phyloP scores from a whole-genome alignment of 345 rosid species.

The Microcos paniculata region DNA sequence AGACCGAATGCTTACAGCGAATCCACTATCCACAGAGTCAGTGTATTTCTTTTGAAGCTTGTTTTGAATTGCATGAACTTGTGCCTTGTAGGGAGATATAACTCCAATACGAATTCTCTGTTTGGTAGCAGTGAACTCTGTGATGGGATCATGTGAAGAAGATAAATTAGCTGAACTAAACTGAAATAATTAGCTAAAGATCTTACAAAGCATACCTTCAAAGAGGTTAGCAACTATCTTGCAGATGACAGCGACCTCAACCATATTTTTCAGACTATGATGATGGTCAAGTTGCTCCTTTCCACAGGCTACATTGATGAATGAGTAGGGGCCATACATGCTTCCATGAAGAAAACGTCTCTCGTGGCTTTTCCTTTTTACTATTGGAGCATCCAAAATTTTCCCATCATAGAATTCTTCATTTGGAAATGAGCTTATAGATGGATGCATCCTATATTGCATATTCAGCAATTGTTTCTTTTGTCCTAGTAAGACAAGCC shows the following conservation, averaged over 20 bases:
- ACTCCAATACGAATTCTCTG: conserved; percentile 39
- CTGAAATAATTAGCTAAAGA: too few species aligned
- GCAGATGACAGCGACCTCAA: conserved; percentile 40
- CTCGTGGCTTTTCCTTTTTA: conserved; percentile 10
- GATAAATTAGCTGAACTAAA: too few species aligned
- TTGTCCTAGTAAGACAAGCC: conserved; percentile 19
- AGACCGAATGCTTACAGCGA: conserved; percentile 36
- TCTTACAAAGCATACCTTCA: conserved; percentile 44
- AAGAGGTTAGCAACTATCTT: conserved; percentile 33
- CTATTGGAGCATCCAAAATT: conserved; percentile 21
- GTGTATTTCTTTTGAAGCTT: conserved; percentile 27
- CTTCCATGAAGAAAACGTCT: conserved; percentile 29
- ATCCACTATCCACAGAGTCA: not conserved
- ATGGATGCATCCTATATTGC: conserved; percentile 41
- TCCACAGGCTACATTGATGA: conserved; percentile 39
- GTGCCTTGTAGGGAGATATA: conserved; percentile 54
- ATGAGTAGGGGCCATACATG: conserved; percentile 51
- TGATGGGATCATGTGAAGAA: not conserved
- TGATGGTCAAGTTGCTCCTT: conserved; percentile 35
- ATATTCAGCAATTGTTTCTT: conserved; percentile 25
- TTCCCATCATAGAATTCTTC: conserved; percentile 20
- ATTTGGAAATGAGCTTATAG: conserved; percentile 31
- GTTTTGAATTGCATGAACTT: conserved; percentile 47
- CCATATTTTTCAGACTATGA: conserved; percentile 29
- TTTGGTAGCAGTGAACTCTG: conserved; percentile 16